These are phyloP conservation scores for Luzula sylvatica DNA, from an alignment of 176 grass and related monocot genomes.

Conservation along the genomic window DNA sequence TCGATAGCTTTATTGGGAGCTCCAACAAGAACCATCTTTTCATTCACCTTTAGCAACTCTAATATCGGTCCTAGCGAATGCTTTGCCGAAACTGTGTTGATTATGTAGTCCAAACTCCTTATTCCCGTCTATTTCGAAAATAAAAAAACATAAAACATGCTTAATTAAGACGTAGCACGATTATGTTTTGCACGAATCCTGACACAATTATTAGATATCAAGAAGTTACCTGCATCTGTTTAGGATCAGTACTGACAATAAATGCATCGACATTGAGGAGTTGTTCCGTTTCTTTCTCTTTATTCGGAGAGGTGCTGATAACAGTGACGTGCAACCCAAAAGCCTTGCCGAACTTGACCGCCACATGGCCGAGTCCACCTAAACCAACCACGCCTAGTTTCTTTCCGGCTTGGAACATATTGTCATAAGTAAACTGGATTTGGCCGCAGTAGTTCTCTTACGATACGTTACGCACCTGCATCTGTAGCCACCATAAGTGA, in stretches of 20 bases:
- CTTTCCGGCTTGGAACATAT: conserved; percentile 37
- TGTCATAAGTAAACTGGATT: conserved; percentile 70
- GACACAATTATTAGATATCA: background rate
- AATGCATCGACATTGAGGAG: conserved; percentile 43
- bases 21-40: conserved; percentile 51
- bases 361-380: conserved; percentile 59
- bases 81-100: conserved; percentile 57
- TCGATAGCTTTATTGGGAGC: conserved; percentile 70
- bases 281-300: conserved; percentile 57
- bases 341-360: conserved; percentile 64
- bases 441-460: conserved; percentile 90
- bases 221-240: conserved; percentile 44
- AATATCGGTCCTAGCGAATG: conserved; percentile 69
- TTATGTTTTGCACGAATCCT: background rate
- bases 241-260: conserved; percentile 37
- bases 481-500: too few species aligned
- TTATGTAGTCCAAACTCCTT: conserved; percentile 61
- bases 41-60: conserved; percentile 66
- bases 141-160: background rate
- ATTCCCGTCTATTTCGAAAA: conserved; percentile 12
- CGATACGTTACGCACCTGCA: conserved; percentile 33
- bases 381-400: conserved; percentile 54
- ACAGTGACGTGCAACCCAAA: conserved; percentile 49
- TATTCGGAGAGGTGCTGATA: conserved; percentile 58
- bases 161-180: background rate